Percentiles rank a stretch among this genome's conserved stretches.
These are phyloP conservation scores for Hyaloperonospora brassicae DNA, from an alignment of 352 stramenopile species.

Conservation along the genomic window DNA sequence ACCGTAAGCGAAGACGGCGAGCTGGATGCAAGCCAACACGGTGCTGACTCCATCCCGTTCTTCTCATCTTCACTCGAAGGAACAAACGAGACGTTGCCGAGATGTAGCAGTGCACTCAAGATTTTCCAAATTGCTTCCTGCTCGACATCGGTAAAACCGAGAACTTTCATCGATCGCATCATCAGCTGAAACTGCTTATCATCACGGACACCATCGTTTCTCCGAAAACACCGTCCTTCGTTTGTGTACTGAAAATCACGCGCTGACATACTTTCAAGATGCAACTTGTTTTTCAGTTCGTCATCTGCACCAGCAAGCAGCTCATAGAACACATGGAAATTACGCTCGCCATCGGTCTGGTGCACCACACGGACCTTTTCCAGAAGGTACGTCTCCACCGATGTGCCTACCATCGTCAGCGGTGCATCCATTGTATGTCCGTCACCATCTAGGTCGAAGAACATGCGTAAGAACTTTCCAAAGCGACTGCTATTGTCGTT, in stretches of 20 bases:
- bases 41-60: conserved; percentile 29
- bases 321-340: conserved; percentile 82
- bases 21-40: conserved; percentile 27
- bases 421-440: conserved; percentile 23
- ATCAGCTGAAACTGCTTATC: conserved; percentile 53
- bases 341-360: conserved; percentile 61
- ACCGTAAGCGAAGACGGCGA: conserved; percentile 33
- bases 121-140: conserved; percentile 60
- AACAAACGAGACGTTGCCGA: conserved; percentile 75
- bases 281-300: conserved; percentile 34
- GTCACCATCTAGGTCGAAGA: conserved; percentile 33
- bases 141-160: conserved; percentile 61
- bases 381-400: conserved; percentile 86
- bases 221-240: conserved; percentile 51
- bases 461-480: conserved; percentile 85
- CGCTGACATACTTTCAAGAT: conserved; percentile 29
- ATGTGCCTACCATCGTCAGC: conserved; percentile 59
- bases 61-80: conserved; percentile 49
- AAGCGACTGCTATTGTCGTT: conserved; percentile 85
- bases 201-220: conserved; percentile 63
- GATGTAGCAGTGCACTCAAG: conserved; percentile 64
- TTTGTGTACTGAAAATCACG: conserved; percentile 64
- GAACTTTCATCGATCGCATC: conserved; percentile 55
- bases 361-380: conserved; percentile 89
- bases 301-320: conserved; percentile 49